These are phyloP conservation scores for Ophiostoma angusticollis DNA, from an alignment of 2,329 filamentous ascomycete genomes.

Conservation along the genomic window DNA sequence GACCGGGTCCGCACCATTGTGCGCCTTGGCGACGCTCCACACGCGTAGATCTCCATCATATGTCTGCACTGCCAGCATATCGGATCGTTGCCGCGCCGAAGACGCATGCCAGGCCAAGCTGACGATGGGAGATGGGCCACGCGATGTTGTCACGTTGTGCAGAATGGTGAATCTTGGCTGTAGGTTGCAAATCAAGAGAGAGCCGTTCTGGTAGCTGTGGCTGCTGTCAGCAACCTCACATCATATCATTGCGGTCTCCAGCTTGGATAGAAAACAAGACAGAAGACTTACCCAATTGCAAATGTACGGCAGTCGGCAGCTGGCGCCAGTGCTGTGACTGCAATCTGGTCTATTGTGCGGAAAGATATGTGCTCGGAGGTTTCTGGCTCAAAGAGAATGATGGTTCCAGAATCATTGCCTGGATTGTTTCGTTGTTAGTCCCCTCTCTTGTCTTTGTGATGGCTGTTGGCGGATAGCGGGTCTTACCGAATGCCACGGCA, in stretches of 20 bases:
- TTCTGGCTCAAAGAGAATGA: constrained; percentile 86
- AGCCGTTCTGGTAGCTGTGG: constrained; percentile 81
- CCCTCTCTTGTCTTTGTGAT: neutral
- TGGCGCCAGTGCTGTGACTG: constrained; percentile 86
- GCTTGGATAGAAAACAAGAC: neutral
- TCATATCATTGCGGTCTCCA: too few relatives aligned
- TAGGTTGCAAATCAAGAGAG: constrained; percentile 76
- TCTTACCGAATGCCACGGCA: constrained; percentile 87
- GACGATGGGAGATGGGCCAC: constrained; percentile 75
- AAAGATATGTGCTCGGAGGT: constrained; percentile 88
- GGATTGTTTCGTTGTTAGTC: neutral
- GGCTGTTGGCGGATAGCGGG: too few relatives aligned
- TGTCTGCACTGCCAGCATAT: constrained; percentile 92
- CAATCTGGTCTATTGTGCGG: constrained; percentile 80
- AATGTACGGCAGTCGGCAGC: constrained; percentile 85
- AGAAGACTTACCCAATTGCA: constrained; percentile 66
- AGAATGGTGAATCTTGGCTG: constrained; percentile 89
- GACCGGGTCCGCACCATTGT: constrained; percentile 58
- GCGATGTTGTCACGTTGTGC: constrained; percentile 77
- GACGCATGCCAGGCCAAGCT: constrained; percentile 92
- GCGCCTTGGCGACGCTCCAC: constrained; percentile 85
- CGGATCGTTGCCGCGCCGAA: constrained; percentile 87
- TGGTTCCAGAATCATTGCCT: constrained; percentile 88
- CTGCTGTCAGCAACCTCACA: constrained; percentile 5
- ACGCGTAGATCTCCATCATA: constrained; percentile 85